These are phyloP conservation scores for Wickerhamomyces xylosicus DNA, from an alignment of 805 yeast species.

Conservation along the genomic window DNA sequence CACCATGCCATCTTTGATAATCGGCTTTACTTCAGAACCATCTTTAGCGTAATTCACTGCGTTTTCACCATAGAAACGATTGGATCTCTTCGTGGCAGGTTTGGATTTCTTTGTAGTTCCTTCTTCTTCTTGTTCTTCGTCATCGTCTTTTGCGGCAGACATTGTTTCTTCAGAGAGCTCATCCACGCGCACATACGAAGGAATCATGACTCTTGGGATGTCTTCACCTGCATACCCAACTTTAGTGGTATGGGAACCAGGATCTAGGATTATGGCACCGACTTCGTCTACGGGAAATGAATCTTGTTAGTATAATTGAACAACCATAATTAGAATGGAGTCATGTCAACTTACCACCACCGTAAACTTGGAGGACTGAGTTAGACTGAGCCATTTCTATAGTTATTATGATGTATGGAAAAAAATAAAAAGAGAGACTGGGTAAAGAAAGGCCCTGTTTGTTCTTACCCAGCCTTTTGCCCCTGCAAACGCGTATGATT, in stretches of 20 bases:
- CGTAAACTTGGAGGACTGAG: conserved; percentile 15
- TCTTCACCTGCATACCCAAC: conserved; percentile 93
- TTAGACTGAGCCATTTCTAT: conserved; percentile 15
- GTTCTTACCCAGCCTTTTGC: no score
- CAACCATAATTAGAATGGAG: background rate
- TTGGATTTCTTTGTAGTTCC: background rate
- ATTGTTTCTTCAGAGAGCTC: conserved; percentile 10
- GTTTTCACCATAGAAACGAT: conserved; percentile 27
- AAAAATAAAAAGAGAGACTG: no score
- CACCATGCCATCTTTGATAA: conserved; percentile 51
- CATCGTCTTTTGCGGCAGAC: conserved; percentile 16
- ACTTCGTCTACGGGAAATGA: conserved; percentile 52
- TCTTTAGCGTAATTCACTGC: conserved; percentile 41
- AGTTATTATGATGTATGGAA: no score
- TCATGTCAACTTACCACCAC: conserved; percentile 9
- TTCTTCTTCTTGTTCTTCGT: conserved; percentile 11
- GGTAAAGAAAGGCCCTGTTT: no score
- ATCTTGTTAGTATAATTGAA: conserved; percentile 5
- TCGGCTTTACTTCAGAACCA: conserved; percentile 42
- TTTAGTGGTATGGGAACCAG: conserved; percentile 77
- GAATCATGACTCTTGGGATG: conserved; percentile 64
- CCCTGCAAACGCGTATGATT: no score
- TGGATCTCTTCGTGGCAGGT: conserved; percentile 12
- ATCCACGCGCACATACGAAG: conserved; percentile 51
- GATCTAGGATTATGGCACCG: conserved; percentile 83